These are phyloP conservation scores for Teratosphaeria zuluensis DNA, from an alignment of 2,329 filamentous ascomycete species.

Conservation along the genomic window DNA sequence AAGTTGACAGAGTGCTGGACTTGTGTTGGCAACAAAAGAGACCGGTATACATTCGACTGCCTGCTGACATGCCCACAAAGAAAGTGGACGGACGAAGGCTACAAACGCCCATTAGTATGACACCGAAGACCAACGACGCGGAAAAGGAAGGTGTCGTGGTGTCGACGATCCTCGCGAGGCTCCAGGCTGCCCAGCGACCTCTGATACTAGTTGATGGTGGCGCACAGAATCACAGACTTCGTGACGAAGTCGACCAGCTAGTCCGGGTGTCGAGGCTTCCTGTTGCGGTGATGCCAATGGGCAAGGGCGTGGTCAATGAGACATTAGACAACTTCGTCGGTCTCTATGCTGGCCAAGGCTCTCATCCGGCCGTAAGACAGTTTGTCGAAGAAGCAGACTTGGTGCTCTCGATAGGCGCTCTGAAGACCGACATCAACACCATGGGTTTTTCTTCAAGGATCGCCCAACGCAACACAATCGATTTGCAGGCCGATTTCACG, in stretches of 20 bases:
- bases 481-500: neutral
- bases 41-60: neutral
- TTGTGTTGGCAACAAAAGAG: slow-evolving; percentile 55
- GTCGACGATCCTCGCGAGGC: neutral
- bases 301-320: slow-evolving; percentile 76
- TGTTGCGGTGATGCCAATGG: slow-evolving; percentile 83
- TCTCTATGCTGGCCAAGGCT: slow-evolving; percentile 63
- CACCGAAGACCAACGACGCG: neutral
- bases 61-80: neutral
- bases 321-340: slow-evolving; percentile 59
- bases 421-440: slow-evolving; percentile 73
- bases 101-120: neutral
- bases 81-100: neutral
- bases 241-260: slow-evolving; percentile 58
- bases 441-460: slow-evolving; percentile 14
- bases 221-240: neutral
- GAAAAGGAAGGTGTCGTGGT: neutral
- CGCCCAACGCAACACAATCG: neutral
- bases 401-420: slow-evolving; percentile 58
- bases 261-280: slow-evolving; percentile 65
- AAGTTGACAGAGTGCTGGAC: slow-evolving; percentile 69
- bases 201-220: neutral
- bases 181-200: neutral
- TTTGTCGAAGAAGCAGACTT: slow-evolving; percentile 44
- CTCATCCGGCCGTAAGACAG: slow-evolving; percentile 28